Base-by-base conservation (phyloP, 305 asterid genomes). In the Fraxinus greggii region DNA sequence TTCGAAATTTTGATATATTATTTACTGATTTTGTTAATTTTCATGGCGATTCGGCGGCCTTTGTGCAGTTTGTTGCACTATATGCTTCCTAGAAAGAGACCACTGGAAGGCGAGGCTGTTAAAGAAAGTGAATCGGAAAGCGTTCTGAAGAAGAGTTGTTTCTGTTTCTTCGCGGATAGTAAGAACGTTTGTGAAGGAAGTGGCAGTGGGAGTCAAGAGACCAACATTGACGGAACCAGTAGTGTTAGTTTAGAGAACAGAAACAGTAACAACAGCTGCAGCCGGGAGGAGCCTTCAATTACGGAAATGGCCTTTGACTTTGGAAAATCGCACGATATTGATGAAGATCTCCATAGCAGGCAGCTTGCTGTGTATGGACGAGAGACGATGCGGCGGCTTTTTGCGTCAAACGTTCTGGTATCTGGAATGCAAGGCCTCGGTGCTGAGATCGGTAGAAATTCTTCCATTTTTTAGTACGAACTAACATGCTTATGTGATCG, bases 391-490 rank as follows among this genome's bases (percentile, higher is more conserved):
- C 85, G 98, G 48, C 87, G 96, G 75, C 92, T 96, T 38, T 96
- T 96, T 87, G 97, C 95, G 10, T 94, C 99, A 0, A 93, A 91
- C 75, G 90, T 96, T 83, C 94, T 96, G 40, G 89, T 96, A 77
- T 96, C 99, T 13, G 99, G 99, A 78, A 84, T 96, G 91, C 97
- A 93, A 86, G 99, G 99, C n/a, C 99, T 96, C 19, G 99, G 98
- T 80, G 98, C 88, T 77, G 98, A 96, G 90, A 94, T 93, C 75
- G 98, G 99, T 96, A 90, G 45, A 79, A n/a, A 35, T 73, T 72
- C 76, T 28, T 61, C 19, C 21, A 17, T 67, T 59, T 78, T 70
- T 45, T 0, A 74, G 77, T 48, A 6, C 5, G 12, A 80, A 23
- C 45, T 31, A 32, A 59, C 75, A 48, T 36, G 76, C n/a, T 33